phyloP scores from a whole-genome alignment of 169 alveolate genomes.

The Eimeria maxima region DNA sequence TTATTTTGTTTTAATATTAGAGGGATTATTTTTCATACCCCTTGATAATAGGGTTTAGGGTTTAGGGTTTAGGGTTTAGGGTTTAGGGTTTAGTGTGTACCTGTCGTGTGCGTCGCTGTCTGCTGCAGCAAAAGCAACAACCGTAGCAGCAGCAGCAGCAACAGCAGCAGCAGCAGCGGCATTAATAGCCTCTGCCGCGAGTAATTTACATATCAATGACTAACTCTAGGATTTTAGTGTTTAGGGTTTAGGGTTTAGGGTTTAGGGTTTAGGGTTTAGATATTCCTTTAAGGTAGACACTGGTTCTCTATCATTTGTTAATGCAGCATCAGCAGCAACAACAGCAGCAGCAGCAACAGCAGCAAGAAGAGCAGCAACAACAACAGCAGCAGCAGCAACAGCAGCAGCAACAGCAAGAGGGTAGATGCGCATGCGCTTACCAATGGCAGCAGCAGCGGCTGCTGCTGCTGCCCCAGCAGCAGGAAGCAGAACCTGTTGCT shows the following conservation, averaged over 20 bases:
- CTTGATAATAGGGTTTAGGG: slow-evolving; percentile 23
- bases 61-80: slow-evolving; percentile 49
- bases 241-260: too few relatives aligned
- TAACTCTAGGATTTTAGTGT: too few relatives aligned
- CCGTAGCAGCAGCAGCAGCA: neutral
- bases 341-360: neutral
- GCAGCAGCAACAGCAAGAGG: slow-evolving; percentile 5
- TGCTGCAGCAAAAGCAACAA: slow-evolving; percentile 24
- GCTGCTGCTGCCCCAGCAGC: neutral
- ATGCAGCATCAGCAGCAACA: slow-evolving; percentile 30
- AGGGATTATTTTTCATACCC: too few relatives aligned
- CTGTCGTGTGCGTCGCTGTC: neutral
- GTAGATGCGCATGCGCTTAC: too few relatives aligned
- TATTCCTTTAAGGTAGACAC: too few relatives aligned
- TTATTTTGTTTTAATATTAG: too few relatives aligned
- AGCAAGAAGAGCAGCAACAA: slow-evolving; percentile 1
- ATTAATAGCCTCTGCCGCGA: too few relatives aligned
- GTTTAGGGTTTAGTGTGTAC: neutral
- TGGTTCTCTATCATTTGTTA: too few relatives aligned
- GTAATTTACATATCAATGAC: too few relatives aligned
- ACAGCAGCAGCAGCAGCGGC: too few relatives aligned
- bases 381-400: slow-evolving; percentile 2
- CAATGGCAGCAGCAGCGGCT: slow-evolving; percentile 9
- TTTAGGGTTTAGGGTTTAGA: too few relatives aligned
- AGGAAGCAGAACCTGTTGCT: neutral